Conservation (phyloP, 108 stramenopile genomes). For the Nitzschia sp. region DNA sequence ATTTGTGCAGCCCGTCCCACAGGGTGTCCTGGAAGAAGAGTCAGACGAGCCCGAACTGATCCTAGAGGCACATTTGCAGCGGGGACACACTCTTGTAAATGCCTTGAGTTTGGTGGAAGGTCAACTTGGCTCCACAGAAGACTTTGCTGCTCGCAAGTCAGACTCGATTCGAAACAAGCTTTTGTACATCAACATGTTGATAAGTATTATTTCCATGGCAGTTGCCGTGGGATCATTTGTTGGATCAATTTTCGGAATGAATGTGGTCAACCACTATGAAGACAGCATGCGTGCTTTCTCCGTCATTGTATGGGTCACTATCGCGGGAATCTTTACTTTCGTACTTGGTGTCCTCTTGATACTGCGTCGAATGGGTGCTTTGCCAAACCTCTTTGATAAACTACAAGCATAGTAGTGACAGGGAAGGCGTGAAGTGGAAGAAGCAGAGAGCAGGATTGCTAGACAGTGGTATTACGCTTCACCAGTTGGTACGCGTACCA, state of each 20-base stretch:
- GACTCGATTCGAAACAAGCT: constrained; percentile 75
- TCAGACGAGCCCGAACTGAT: constrained; percentile 88
- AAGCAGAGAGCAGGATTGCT: no score
- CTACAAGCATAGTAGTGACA: not conserved
- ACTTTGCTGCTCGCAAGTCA: constrained; percentile 65
- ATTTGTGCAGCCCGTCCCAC: constrained; percentile 79
- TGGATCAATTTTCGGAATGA: constrained; percentile 84
- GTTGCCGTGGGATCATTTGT: constrained; percentile 62
- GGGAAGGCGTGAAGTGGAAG: no score
- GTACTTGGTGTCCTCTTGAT: constrained; percentile 24
- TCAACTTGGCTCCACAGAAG: constrained; percentile 74
- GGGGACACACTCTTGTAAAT: constrained; percentile 61
- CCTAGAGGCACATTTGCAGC: constrained; percentile 80
- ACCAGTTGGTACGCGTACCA: no score
- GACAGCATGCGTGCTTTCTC: constrained; percentile 46
- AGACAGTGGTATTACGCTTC: no score
- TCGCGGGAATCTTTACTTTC: constrained; percentile 27
- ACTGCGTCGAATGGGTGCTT: constrained; percentile 10
- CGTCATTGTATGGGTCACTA: constrained; percentile 38
- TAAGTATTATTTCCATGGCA: constrained; percentile 59
- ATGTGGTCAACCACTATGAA: constrained; percentile 65
- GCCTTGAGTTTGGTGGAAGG: constrained; percentile 69
- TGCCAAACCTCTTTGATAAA: constrained; percentile 15
- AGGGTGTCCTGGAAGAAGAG: constrained; percentile 75
- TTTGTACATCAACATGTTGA: constrained; percentile 73